These are phyloP conservation scores for Heterobasidion annosum DNA, from an alignment of 1,284 basidiomycete genomes.

Conservation along the genomic window DNA sequence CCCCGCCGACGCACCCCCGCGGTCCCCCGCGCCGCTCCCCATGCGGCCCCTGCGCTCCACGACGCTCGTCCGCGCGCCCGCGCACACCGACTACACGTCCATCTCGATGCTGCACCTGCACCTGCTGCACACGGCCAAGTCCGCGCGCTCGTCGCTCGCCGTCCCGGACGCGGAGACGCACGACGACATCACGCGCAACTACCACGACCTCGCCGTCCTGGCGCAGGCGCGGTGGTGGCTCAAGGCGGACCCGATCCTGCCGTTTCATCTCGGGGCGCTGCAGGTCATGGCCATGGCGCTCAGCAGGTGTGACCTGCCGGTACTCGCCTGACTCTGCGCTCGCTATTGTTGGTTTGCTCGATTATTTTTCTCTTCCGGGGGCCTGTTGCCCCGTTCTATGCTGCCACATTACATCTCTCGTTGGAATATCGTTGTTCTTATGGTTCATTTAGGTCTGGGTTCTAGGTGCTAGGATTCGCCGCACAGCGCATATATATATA, in stretches of 20 bases:
- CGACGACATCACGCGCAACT: slow-evolving; percentile 57
- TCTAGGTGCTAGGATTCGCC: too few relatives aligned
- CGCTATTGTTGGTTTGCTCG: neutral
- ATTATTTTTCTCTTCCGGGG: neutral
- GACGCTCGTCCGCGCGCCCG: slow-evolving; percentile 44
- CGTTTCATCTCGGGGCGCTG: slow-evolving; percentile 61
- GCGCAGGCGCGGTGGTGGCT: slow-evolving; percentile 45
- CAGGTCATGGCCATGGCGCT: slow-evolving; percentile 44
- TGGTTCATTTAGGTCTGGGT: too few relatives aligned
- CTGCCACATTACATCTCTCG: too few relatives aligned
- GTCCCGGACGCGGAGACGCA: slow-evolving; percentile 30
- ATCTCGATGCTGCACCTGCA: slow-evolving; percentile 51
- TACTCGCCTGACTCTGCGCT: neutral
- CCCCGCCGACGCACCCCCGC: slow-evolving; percentile 21
- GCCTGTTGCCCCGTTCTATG: too few relatives aligned
- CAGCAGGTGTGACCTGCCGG: slow-evolving; percentile 9
- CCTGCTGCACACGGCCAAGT: slow-evolving; percentile 40
- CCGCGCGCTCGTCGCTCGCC: slow-evolving; percentile 27
- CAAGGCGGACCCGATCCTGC: slow-evolving; percentile 38
- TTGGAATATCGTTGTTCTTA: too few relatives aligned
- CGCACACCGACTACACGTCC: slow-evolving; percentile 26
- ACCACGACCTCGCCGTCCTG: slow-evolving; percentile 56
- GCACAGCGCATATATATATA: too few relatives aligned
- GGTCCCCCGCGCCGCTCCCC: slow-evolving; percentile 18
- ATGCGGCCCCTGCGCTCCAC: slow-evolving; percentile 47